Percentiles rank a stretch among this genome's conserved stretches.
These are phyloP conservation scores for Metarhizium anisopliae DNA, from an alignment of 2,329 filamentous ascomycete genomes.

Conservation along the genomic window DNA sequence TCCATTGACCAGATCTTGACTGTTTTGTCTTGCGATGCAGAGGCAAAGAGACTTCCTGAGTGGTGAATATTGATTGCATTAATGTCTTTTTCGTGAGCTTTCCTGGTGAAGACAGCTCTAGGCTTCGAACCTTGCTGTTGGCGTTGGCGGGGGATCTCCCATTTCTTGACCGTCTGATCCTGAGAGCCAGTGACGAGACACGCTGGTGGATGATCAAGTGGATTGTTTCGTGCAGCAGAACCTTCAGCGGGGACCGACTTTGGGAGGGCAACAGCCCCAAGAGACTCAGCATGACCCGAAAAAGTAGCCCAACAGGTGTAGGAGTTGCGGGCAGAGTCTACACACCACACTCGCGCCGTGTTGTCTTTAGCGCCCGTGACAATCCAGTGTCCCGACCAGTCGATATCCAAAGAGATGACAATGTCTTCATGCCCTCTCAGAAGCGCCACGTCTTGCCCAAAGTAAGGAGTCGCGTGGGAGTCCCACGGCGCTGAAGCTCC, in stretches of 20 bases:
- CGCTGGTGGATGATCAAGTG: slow-evolving; percentile 68
- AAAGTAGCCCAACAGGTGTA: slow-evolving; percentile 77
- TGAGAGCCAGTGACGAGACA: slow-evolving; percentile 90
- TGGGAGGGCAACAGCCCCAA: slow-evolving; percentile 82
- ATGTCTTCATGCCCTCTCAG: slow-evolving; percentile 92
- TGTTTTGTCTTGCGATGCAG: slow-evolving; percentile 90
- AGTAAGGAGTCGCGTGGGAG: slow-evolving; percentile 46
- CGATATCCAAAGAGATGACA: slow-evolving; percentile 85
- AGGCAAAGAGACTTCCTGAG: slow-evolving; percentile 74
- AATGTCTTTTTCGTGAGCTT: slow-evolving; percentile 98
- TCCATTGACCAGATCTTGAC: slow-evolving; percentile 94
- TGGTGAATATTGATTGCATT: slow-evolving; percentile 83
- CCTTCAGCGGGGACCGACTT: slow-evolving; percentile 57
- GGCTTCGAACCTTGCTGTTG: slow-evolving; percentile 36
- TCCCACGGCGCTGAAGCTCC: neutral
- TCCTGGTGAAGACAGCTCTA: slow-evolving; percentile 73
- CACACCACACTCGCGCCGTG: slow-evolving; percentile 79
- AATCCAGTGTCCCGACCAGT: slow-evolving; percentile 97
- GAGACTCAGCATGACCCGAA: slow-evolving; percentile 86
- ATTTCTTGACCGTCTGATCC: slow-evolving; percentile 90
- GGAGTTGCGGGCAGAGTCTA: slow-evolving; percentile 66
- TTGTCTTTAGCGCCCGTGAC: slow-evolving; percentile 97
- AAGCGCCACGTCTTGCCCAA: slow-evolving; percentile 80
- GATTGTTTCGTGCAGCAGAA: slow-evolving; percentile 62
- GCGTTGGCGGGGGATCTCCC: slow-evolving; percentile 62